These are phyloP conservation scores for Rhododendron simsii DNA, from an alignment of 148 eudicot genomes.

Conservation along the genomic window DNA sequence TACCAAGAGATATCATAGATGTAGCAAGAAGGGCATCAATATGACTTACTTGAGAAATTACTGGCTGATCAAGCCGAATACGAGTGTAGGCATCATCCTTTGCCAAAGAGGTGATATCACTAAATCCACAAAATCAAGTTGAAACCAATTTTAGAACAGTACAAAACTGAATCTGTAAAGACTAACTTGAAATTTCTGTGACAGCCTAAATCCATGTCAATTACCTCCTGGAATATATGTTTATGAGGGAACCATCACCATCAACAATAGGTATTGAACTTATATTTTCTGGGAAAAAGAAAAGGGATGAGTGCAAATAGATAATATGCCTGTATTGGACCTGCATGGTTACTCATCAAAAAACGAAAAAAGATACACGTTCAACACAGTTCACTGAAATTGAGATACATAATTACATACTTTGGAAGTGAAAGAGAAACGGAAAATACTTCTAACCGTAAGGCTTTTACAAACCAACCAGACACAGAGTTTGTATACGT, in stretches of 20 bases:
- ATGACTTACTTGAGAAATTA: slow-evolving; percentile 33
- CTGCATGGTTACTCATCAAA: not conserved
- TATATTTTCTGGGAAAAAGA: slow-evolving; percentile 31
- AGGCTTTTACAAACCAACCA: not conserved
- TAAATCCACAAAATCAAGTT: slow-evolving; percentile 8
- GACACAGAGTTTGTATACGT: not conserved
- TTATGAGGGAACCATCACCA: slow-evolving; percentile 28
- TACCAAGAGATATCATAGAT: not conserved
- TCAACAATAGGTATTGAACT: slow-evolving; percentile 48
- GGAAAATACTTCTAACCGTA: not conserved
- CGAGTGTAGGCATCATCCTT: slow-evolving; percentile 24
- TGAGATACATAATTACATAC: not conserved
- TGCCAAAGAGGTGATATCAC: slow-evolving; percentile 41
- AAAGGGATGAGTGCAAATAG: not conserved
- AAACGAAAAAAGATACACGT: not conserved
- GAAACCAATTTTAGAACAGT: not conserved
- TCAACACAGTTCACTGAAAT: not conserved
- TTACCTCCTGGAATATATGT: slow-evolving; percentile 44
- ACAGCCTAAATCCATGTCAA: not conserved
- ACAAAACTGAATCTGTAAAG: not conserved
- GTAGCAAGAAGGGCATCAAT: not conserved
- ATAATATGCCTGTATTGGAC: not conserved
- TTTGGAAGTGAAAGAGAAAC: not conserved
- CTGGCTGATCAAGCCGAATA: slow-evolving; percentile 36
- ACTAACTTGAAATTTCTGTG: not conserved